Conservation (phyloP, 495 filamentous ascomycete species). For the Aspergillus coremiiformis region DNA sequence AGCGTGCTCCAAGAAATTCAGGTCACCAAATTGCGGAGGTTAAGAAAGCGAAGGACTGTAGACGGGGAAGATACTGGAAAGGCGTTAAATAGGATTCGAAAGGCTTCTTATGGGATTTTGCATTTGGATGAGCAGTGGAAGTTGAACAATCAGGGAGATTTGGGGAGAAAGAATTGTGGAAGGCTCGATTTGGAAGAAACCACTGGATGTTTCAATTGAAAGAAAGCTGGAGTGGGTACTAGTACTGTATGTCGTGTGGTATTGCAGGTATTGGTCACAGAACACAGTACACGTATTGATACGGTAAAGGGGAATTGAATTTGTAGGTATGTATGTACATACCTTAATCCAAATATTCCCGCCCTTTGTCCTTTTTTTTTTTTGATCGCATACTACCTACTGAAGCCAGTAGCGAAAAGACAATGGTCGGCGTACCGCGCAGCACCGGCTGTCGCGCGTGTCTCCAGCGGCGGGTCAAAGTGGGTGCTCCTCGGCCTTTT, state of each 20-base stretch:
- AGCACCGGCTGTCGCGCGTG: conserved; percentile 31
- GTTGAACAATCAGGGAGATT: neutral
- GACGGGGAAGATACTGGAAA: conserved; percentile 1
- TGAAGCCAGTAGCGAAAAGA: neutral
- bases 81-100: neutral
- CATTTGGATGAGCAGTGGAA: neutral
- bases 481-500: conserved; percentile 9
- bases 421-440: conserved; percentile 40
- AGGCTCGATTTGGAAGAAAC: conserved; percentile 24
- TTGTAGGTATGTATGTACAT: neutral
- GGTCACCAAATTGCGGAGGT: conserved; percentile 6
- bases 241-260: neutral
- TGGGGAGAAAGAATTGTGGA: conserved; percentile 21
- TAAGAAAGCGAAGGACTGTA: neutral
- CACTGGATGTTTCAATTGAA: conserved; percentile 26
- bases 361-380: neutral
- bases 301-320: neutral
- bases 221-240: conserved; percentile 21
- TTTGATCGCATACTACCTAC: neutral
- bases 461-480: conserved; percentile 29
- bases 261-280: conserved; percentile 6
- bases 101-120: neutral
- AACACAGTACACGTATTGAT: conserved; percentile 4
- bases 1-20: conserved; percentile 12
- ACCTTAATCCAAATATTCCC: neutral